Evolutionary conservation across 129 eudicot genomes (phyloP).

Genomic region (Apium graveolens): DNA sequence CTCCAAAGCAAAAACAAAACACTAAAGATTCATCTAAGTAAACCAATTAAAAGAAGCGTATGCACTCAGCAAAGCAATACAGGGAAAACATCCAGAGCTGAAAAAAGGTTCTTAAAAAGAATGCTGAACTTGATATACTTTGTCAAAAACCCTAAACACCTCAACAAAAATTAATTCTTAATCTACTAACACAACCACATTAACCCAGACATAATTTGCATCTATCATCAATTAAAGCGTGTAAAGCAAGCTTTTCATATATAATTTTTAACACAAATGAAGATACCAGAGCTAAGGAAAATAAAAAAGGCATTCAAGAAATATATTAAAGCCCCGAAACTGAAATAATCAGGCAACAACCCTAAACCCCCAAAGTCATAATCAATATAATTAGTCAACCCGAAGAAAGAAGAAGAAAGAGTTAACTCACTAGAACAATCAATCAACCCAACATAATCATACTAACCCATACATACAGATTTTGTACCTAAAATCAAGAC

Average conservation of each 20-base stretch:
- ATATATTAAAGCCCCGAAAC: background rate
- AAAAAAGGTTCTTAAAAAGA: background rate
- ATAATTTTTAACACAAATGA: background rate
- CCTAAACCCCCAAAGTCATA: background rate
- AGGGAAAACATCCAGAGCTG: background rate
- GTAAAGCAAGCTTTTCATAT: background rate
- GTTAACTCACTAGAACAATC: background rate
- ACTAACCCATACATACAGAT: background rate
- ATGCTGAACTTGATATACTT: background rate
- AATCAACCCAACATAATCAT: background rate
- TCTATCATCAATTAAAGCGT: background rate
- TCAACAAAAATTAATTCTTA: background rate
- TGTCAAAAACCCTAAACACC: background rate
- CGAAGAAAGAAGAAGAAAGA: background rate
- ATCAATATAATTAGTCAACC: background rate
- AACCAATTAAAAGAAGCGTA: background rate
- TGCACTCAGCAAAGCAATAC: background rate
- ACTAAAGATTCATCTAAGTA: background rate
- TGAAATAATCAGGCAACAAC: background rate
- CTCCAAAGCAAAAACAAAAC: background rate
- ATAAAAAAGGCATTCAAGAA: background rate
- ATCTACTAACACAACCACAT: background rate
- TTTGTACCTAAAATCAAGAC: background rate
- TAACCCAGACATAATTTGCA: background rate
- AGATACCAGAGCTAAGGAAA: background rate